Evolutionary conservation across 495 filamentous ascomycete species (phyloP), one percentile per base, ranked within the genome.

Genomic region (Parathielavia appendiculata): DNA sequence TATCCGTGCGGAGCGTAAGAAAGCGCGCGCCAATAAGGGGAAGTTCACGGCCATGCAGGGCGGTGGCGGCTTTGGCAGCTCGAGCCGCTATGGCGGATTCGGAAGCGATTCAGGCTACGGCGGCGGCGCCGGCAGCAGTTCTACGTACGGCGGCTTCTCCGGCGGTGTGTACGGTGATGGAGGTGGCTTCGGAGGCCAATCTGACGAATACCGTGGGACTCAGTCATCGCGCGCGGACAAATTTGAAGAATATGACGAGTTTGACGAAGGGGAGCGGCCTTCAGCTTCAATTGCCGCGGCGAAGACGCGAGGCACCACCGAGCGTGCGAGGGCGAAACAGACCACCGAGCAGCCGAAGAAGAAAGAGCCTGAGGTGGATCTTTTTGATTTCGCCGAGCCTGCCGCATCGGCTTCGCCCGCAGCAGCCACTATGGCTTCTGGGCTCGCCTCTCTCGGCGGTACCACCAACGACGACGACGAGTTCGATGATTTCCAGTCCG

Each of bases 401-500:
- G 69, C 80, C 40, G 73, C 82, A 11, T 58, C 76, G 9, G 78
- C 83, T 6, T 72, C 76, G 30, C 74, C 64, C 72, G 78, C 83
- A 5, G 73, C 76, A 26, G 73, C 64, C 72, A 75, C 74, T 26
- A 75, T 74, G 65, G 72, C 69, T 19, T 73, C 75, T 50, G 83
- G 78, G 20, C 73, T 88, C 54, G 83, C 79, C 40, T 76, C 85
- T 39, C 71, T 88, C 34, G 70, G 66, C 34, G 51, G 48, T 20
- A 63, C 59, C 38, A 58, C 67, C 45, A 69, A 73, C 34, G 91
- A 95, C 59, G 92, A 98, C 63, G 93, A 98, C 63, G 95, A 97
- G 51, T 97, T 97, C 63, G 93, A 97, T 68, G 95, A 97, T 69
- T 97, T 97, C 80, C 90, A 95, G 71, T 92, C 91, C n/a, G 93